Percentiles rank a stretch among this genome's conserved stretches.
phyloP scores from a whole-genome alignment of 192 early-diverging fungal species.

The Mortierella antarctica region DNA sequence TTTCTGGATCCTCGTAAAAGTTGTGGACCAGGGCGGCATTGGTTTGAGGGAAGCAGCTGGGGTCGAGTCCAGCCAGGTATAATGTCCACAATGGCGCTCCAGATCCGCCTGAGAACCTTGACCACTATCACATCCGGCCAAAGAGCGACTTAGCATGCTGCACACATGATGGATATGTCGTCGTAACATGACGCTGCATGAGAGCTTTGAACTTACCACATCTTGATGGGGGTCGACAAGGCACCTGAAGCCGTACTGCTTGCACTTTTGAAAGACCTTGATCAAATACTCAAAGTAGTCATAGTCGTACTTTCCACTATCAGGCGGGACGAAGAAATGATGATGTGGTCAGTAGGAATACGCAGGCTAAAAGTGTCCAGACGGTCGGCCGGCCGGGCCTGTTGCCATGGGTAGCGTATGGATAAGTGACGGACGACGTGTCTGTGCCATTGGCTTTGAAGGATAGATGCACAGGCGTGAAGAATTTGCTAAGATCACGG shows the following conservation, averaged over 20 bases:
- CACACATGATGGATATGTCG: not conserved
- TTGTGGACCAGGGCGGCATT: constrained; percentile 68
- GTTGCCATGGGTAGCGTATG: no score
- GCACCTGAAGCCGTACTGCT: constrained; percentile 57
- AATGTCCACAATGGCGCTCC: constrained; percentile 69
- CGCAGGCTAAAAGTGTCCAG: not conserved
- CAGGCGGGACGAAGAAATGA: not conserved
- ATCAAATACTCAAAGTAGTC: constrained; percentile 67
- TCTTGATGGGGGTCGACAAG: constrained; percentile 73
- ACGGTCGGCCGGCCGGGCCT: no score
- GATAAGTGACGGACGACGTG: no score
- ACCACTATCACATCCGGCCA: constrained; percentile 55
- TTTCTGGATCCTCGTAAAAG: constrained; percentile 48
- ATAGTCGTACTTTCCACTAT: constrained; percentile 64
- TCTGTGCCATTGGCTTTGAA: no score
- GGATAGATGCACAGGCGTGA: no score
- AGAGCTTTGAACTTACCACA: constrained; percentile 41
- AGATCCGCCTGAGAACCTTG: constrained; percentile 66
- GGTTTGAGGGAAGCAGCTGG: constrained; percentile 54
- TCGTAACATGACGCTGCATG: not conserved
- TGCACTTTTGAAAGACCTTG: constrained; percentile 59
- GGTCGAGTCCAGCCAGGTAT: constrained; percentile 60
- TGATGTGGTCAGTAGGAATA: constrained; percentile 9
- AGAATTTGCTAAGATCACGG: no score
- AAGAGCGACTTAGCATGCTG: not conserved